Evolutionary conservation across 2,329 filamentous ascomycete species (phyloP).

Genomic region (Aquanectria penicillioides): DNA sequence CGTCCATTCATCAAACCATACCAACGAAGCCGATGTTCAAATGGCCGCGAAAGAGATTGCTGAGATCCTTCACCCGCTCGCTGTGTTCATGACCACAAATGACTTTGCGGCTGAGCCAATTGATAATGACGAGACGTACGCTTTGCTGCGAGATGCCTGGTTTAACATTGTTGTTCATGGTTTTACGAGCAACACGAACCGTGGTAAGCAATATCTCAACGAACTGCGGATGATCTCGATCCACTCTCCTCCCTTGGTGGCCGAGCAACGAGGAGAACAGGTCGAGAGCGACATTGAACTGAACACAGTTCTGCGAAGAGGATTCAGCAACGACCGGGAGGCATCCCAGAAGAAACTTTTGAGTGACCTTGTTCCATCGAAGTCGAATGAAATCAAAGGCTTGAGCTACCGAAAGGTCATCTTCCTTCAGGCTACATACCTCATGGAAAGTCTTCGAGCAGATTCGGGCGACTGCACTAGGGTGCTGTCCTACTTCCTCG

Average conservation of each 20-base stretch:
- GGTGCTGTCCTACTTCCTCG: conserved; percentile 91
- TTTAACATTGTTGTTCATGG: conserved; percentile 98
- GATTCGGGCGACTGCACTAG: conserved; percentile 90
- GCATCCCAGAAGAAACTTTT: conserved; percentile 84
- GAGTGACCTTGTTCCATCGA: conserved; percentile 76
- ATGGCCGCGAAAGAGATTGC: conserved; percentile 87
- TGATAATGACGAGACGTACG: conserved; percentile 74
- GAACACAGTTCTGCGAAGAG: conserved; percentile 90
- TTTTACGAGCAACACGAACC: conserved; percentile 78
- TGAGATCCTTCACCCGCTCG: conserved; percentile 87
- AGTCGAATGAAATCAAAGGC: conserved; percentile 80
- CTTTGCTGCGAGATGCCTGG: conserved; percentile 90
- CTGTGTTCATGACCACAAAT: conserved; percentile 79
- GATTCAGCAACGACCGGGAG: conserved; percentile 82
- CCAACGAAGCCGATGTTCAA: conserved; percentile 81
- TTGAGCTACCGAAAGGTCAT: conserved; percentile 91
- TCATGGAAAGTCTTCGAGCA: conserved; percentile 89
- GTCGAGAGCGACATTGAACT: conserved; percentile 96
- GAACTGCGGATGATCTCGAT: conserved; percentile 87
- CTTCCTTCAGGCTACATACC: conserved; percentile 88
- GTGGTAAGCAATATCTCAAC: conserved; percentile 76
- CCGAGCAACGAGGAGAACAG: conserved; percentile 88
- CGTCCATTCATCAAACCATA: conserved; percentile 76
- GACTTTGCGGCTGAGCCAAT: conserved; percentile 61
- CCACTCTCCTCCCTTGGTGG: conserved; percentile 86